phyloP scores from a whole-genome alignment of 306 rosid species.

The Cucurbita pepo region DNA sequence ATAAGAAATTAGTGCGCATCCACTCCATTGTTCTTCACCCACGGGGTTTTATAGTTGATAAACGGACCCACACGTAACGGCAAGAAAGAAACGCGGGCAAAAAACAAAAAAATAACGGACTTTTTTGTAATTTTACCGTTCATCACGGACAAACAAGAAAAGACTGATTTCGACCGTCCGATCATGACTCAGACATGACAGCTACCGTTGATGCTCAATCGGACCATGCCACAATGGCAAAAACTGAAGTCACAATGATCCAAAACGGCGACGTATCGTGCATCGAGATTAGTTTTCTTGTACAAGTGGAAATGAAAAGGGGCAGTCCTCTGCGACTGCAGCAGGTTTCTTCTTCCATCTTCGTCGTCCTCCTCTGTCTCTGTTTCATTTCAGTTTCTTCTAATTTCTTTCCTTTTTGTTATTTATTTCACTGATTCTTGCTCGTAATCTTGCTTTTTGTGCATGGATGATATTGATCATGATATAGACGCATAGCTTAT shows the following conservation, averaged over 20 bases:
- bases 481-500: not conserved
- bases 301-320: not conserved
- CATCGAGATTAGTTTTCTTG: not conserved
- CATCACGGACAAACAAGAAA: conserved; percentile 32
- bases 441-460: conserved; percentile 7
- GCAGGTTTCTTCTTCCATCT: conserved; percentile 14
- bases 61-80: conserved; percentile 19
- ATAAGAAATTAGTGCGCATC: conserved; percentile 11
- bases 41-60: not conserved
- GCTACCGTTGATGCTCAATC: conserved; percentile 25
- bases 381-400: not conserved
- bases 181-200: conserved; percentile 9
- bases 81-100: conserved; percentile 8
- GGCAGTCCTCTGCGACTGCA: conserved; percentile 9
- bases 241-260: not conserved
- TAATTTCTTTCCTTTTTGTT: not conserved
- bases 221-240: not conserved
- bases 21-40: conserved; percentile 9
- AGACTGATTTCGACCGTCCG: conserved; percentile 11
- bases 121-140: conserved; percentile 23
- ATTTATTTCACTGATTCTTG: not conserved
- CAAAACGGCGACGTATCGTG: not conserved
- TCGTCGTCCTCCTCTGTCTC: conserved; percentile 10
- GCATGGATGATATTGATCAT: not conserved
- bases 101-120: not conserved